A percentile compares a stretch with the other conserved stretches of the same genome.
Conservation (phyloP, 805 yeast genomes). For the Helenozyma rhizophorensis region DNA sequence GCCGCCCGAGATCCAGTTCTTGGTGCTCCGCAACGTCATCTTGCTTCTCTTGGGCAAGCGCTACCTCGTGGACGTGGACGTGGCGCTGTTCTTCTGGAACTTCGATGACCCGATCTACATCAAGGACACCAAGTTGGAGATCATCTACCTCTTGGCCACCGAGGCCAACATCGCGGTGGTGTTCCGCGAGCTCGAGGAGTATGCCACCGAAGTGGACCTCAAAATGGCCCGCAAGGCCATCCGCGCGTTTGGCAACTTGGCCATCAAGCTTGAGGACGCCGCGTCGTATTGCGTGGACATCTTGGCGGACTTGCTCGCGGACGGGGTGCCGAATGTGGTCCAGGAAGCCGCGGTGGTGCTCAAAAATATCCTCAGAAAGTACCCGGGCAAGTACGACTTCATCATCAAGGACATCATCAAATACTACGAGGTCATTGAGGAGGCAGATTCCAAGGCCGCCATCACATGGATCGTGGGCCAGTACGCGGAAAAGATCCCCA, state of each 20-base stretch:
- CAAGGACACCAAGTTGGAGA: constrained; percentile 86
- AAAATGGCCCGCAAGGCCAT: constrained; percentile 86
- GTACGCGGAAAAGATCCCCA: constrained; percentile 46
- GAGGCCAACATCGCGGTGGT: constrained; percentile 57
- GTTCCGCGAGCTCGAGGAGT: constrained; percentile 72
- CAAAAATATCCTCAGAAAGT: constrained; percentile 71
- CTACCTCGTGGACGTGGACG: constrained; percentile 57
- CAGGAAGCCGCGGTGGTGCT: constrained; percentile 78
- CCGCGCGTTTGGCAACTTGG: constrained; percentile 84
- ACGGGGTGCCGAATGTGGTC: constrained; percentile 66
- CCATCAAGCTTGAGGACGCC: constrained; percentile 64
- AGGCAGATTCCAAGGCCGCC: constrained; percentile 74
- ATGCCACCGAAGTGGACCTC: constrained; percentile 81
- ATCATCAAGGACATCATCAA: constrained; percentile 26
- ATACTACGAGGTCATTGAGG: constrained; percentile 48
- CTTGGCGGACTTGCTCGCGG: constrained; percentile 53
- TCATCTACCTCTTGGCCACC: constrained; percentile 74
- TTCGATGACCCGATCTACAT: constrained; percentile 84
- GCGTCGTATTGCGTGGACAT: constrained; percentile 63
- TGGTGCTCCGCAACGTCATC: constrained; percentile 76
- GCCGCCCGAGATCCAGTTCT: constrained; percentile 79
- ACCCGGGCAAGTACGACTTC: constrained; percentile 52
- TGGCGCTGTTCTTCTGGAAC: constrained; percentile 76
- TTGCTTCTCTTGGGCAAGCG: constrained; percentile 65
- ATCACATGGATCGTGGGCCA: constrained; percentile 84